Evolutionary conservation across 2,329 filamentous ascomycete species (phyloP).

Genomic region (Claviceps capensis): DNA sequence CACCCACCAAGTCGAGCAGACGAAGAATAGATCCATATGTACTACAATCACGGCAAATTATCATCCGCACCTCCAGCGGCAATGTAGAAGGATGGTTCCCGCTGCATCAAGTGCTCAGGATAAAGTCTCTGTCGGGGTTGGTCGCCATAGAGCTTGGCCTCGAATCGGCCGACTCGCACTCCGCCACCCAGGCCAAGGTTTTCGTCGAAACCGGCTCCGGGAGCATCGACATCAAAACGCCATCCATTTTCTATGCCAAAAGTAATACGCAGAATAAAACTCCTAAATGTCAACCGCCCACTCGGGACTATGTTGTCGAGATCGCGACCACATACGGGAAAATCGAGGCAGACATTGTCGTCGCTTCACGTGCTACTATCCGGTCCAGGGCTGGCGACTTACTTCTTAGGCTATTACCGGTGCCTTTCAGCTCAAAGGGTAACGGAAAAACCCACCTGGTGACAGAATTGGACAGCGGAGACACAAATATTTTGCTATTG

Average conservation of each 20-base stretch:
- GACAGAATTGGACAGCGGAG: slow-evolving; percentile 32
- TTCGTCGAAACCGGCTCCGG: neutral
- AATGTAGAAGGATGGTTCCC: slow-evolving; percentile 35
- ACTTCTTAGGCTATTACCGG: slow-evolving; percentile 19
- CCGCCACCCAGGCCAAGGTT: neutral
- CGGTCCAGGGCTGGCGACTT: slow-evolving; percentile 28
- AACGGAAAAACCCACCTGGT: slow-evolving; percentile 14
- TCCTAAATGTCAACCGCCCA: neutral
- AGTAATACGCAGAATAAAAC: too few relatives aligned
- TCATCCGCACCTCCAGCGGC: slow-evolving; percentile 29
- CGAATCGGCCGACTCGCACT: neutral
- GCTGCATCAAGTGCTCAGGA: slow-evolving; percentile 32
- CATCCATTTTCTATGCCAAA: neutral
- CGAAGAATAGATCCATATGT: slow-evolving; percentile 20
- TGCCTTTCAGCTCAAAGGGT: slow-evolving; percentile 26
- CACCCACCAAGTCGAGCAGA: slow-evolving; percentile 10
- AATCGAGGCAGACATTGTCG: slow-evolving; percentile 21
- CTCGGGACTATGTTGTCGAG: neutral
- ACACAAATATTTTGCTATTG: slow-evolving; percentile 17
- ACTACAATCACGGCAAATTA: slow-evolving; percentile 28
- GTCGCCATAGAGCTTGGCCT: slow-evolving; percentile 12
- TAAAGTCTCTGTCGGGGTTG: slow-evolving; percentile 30
- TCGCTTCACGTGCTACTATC: slow-evolving; percentile 23
- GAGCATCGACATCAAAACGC: neutral
- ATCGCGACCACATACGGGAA: neutral